These are phyloP conservation scores for Gnaphalium uliginosum DNA, from an alignment of 129 eudicot genomes.

Conservation along the genomic window DNA sequence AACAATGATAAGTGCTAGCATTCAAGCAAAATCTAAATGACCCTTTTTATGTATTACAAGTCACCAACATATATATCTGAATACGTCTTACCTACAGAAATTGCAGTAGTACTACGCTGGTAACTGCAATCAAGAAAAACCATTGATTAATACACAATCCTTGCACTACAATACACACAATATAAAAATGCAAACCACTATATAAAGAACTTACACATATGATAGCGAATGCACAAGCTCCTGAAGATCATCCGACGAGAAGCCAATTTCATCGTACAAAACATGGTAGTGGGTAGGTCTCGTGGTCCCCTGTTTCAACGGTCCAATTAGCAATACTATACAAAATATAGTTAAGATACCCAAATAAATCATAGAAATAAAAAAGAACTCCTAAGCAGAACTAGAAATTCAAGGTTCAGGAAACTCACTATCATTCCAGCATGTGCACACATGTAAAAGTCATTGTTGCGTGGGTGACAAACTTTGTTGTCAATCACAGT, in stretches of 20 bases:
- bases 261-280: slow-evolving; percentile 66
- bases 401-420: background rate
- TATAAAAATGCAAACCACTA: background rate
- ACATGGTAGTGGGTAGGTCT: slow-evolving; percentile 89
- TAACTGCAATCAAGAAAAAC: slow-evolving; percentile 45
- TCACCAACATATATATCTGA: background rate
- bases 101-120: slow-evolving; percentile 90
- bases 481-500: slow-evolving; percentile 70
- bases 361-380: background rate
- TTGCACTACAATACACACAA: background rate
- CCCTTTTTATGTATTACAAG: background rate
- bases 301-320: slow-evolving; percentile 63
- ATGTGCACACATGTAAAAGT: slow-evolving; percentile 81
- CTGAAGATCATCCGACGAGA: slow-evolving; percentile 70
- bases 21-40: background rate
- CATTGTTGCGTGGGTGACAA: slow-evolving; percentile 70
- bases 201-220: slow-evolving; percentile 58
- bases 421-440: slow-evolving; percentile 77
- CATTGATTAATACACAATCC: background rate
- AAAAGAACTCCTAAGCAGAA: too few relatives aligned
- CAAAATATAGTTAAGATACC: background rate
- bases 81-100: slow-evolving; percentile 59
- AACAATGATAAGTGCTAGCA: background rate
- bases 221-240: slow-evolving; percentile 73
- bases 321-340: background rate